Percentiles rank a stretch among this genome's conserved stretches.
These are phyloP conservation scores for Aspergillus jensenii DNA, from an alignment of 2,329 filamentous ascomycete species.

Conservation along the genomic window DNA sequence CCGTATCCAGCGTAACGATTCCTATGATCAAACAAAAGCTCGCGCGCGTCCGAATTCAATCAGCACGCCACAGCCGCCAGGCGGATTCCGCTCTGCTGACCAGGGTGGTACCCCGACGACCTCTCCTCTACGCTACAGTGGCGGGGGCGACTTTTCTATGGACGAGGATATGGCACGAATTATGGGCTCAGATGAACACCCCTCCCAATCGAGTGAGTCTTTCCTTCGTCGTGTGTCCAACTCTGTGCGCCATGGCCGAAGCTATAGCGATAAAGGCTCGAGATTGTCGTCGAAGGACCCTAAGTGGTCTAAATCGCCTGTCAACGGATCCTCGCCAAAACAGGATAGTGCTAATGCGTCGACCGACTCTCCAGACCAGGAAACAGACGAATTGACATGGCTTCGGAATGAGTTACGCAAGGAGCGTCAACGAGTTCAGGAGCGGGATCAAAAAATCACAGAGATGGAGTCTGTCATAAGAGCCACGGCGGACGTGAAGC, in stretches of 20 bases:
- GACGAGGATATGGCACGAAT: constrained; percentile 95
- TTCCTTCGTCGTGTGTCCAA: constrained; percentile 89
- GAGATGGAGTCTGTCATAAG: constrained; percentile 68
- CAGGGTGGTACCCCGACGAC: constrained; percentile 64
- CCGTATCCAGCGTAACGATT: constrained; percentile 52
- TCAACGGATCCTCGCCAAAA: constrained; percentile 48
- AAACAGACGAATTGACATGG: constrained; percentile 61
- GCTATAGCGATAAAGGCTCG: constrained; percentile 69
- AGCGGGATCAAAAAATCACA: constrained; percentile 81
- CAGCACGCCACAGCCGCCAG: constrained; percentile 40
- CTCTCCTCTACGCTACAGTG: constrained; percentile 70
- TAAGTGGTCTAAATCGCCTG: constrained; percentile 70
- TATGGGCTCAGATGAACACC: constrained; percentile 68
- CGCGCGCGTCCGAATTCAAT: constrained; percentile 50
- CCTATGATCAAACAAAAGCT: constrained; percentile 20
- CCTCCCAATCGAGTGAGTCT: constrained; percentile 61
- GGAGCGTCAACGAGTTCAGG: constrained; percentile 80
- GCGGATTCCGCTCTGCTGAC: constrained; percentile 38
- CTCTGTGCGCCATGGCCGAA: constrained; percentile 88
- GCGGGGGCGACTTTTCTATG: constrained; percentile 84
- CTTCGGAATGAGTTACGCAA: constrained; percentile 72
- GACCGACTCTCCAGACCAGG: constrained; percentile 55
- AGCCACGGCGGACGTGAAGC: constrained; percentile 63
- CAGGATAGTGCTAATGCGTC: constrained; percentile 73
- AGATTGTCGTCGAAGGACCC: constrained; percentile 60